These are phyloP conservation scores for Fusarium beomiforme DNA, from an alignment of 2,329 filamentous ascomycete species.

Conservation along the genomic window DNA sequence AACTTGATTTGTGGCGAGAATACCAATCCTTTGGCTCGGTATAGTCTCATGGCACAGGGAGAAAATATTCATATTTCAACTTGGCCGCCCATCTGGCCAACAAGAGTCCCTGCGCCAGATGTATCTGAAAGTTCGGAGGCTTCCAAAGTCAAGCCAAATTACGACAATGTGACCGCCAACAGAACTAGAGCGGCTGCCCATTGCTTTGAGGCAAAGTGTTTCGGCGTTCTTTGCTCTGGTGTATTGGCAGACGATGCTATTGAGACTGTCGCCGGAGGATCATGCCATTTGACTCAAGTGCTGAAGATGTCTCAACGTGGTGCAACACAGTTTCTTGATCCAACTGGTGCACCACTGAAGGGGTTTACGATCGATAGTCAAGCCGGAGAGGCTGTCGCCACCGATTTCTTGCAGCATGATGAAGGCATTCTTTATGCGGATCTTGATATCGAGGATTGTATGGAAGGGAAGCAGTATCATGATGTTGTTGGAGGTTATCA, in stretches of 20 bases:
- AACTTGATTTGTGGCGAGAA: slow-evolving; percentile 67
- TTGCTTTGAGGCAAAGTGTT: slow-evolving; percentile 68
- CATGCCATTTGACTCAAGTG: slow-evolving; percentile 43
- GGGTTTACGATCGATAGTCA: slow-evolving; percentile 50
- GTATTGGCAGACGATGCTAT: slow-evolving; percentile 54
- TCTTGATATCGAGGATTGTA: slow-evolving; percentile 57
- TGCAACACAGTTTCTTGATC: slow-evolving; percentile 62
- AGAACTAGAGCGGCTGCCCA: slow-evolving; percentile 62
- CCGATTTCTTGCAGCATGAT: slow-evolving; percentile 53
- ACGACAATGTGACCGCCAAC: slow-evolving; percentile 65
- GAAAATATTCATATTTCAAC: slow-evolving; percentile 65
- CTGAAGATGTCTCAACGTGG: slow-evolving; percentile 53
- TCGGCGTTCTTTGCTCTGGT: slow-evolving; percentile 61
- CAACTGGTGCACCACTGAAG: slow-evolving; percentile 54
- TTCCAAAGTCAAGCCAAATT: slow-evolving; percentile 47
- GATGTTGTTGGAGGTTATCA: slow-evolving; percentile 67
- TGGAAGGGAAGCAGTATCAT: slow-evolving; percentile 67
- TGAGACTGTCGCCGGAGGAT: slow-evolving; percentile 45
- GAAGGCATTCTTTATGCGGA: slow-evolving; percentile 64
- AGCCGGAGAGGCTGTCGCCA: slow-evolving; percentile 29
- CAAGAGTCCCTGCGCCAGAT: slow-evolving; percentile 34
- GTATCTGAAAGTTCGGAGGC: rapidly evolving
- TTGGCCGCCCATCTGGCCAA: slow-evolving; percentile 67
- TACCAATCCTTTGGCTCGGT: slow-evolving; percentile 65
- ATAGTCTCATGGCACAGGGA: slow-evolving; percentile 62